A percentile compares a stretch with the other conserved stretches of the same genome.
These are phyloP conservation scores for Ammopiptanthus mongolicus DNA, from an alignment of 306 rosid species.

Conservation along the genomic window DNA sequence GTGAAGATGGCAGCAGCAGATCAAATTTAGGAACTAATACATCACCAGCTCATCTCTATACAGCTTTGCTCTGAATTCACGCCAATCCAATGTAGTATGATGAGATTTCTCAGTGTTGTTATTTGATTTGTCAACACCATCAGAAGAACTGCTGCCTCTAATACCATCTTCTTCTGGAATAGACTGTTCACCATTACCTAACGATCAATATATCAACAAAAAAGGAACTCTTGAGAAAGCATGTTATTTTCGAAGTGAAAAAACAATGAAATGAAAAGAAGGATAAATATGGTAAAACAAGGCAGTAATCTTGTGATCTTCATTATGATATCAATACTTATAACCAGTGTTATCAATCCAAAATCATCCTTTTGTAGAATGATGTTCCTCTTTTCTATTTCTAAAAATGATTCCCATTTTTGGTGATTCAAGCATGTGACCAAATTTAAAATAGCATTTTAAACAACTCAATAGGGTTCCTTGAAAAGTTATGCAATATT, in stretches of 20 bases:
- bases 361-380: constrained; percentile 12
- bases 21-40: constrained; percentile 13
- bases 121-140: constrained; percentile 39
- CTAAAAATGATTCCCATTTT: background rate
- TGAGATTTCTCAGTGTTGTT: constrained; percentile 45
- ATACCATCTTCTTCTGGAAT: constrained; percentile 71
- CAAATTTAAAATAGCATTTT: background rate
- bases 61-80: constrained; percentile 92
- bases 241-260: background rate
- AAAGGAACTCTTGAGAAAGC: background rate
- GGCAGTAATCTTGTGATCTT: background rate
- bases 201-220: constrained; percentile 20
- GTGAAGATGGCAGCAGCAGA: constrained; percentile 1
- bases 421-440: background rate
- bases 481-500: background rate
- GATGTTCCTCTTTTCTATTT: background rate
- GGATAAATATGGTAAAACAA: background rate
- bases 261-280: constrained; percentile 1
- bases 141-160: constrained; percentile 50
- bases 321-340: background rate
- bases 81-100: constrained; percentile 63
- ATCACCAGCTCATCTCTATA: constrained; percentile 76
- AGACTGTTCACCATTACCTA: constrained; percentile 76
- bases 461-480: background rate
- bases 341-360: background rate